Base-by-base conservation (phyloP, 768 basidiomycete genomes). In the Lyophyllum atratum region DNA sequence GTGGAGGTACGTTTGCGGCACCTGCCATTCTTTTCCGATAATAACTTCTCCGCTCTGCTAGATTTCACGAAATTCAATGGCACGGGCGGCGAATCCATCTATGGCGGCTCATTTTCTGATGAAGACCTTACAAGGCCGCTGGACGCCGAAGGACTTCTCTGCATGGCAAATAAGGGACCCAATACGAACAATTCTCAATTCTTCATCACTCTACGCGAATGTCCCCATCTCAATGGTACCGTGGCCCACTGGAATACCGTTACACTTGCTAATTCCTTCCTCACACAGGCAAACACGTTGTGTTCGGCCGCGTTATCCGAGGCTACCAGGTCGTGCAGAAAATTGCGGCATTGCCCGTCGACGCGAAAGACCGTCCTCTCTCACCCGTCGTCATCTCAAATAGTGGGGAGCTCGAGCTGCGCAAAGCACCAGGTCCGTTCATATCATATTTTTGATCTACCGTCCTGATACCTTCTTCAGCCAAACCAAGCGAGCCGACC, bases 141-240 rank as follows among this genome's bases (percentile, higher is more conserved):
- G 21, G 89, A 93, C 61, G 70, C 83, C 0, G 82, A 85, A 66
- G 92, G 86, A 73, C 73, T 95, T 25, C 75, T 96, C 11, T 92
- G 91, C 64, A 96, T 95, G 94, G 93, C 93, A 10, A 96, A 96
- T 70, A 82, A 83, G 60, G 90, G 90, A 2, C 85, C 89, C 0
- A 77, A 90, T 71, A 95, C 93, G 33, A 95, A 95, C 61, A 86
- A 87, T 34, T 90, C 88, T 1, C 93, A 95, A 61, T 95, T 89
- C 68, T 95, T 95, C 68, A 77, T 95, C 59, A 93, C 93, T 21
- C 79, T 95, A 11, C 78, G 82, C n/a, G 80, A 83, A 15, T 85
- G 89, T 58, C 83, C 86, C 3, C 90, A 93, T 68, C 70, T 93
- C 44, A 81, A 89, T 66, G 92, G 92, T 77, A 72, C 72, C 73